phyloP scores from a whole-genome alignment of 1,284 basidiomycete species.

The Athelia psychrophila region DNA sequence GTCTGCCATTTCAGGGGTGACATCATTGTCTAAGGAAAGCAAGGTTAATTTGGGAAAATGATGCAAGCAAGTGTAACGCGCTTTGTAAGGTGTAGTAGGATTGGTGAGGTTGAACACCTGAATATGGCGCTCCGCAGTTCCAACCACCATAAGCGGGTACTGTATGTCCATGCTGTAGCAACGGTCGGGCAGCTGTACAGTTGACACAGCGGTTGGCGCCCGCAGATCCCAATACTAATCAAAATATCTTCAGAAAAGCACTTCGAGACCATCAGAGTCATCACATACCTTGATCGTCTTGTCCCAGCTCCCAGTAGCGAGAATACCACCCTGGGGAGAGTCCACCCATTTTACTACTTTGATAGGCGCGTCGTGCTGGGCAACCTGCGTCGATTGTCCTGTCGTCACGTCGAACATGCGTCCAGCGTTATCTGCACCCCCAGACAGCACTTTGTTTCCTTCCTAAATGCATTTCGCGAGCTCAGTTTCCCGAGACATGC shows the following conservation, averaged over 20 bases:
- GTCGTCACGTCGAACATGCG: conserved; percentile 77
- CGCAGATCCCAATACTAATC: conserved; percentile 90
- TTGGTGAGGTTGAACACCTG: conserved; percentile 87
- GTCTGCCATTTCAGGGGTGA: conserved; percentile 96
- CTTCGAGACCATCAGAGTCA: background rate
- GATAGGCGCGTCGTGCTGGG: conserved; percentile 80
- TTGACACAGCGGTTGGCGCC: conserved; percentile 68
- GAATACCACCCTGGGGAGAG: conserved; percentile 56
- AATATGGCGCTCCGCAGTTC: conserved; percentile 91
- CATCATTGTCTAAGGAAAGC: conserved; percentile 54
- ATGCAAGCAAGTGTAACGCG: conserved; percentile 25
- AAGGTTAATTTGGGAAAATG: background rate
- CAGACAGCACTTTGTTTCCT: conserved; percentile 75
- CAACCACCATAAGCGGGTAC: conserved; percentile 89
- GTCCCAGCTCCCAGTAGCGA: conserved; percentile 90
- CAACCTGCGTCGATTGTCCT: conserved; percentile 67
- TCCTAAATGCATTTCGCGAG: conserved; percentile 41
- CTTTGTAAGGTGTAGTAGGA: conserved; percentile 76
- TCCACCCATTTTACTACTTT: conserved; percentile 74
- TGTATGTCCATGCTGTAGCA: conserved; percentile 87
- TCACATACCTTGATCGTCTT: conserved; percentile 73
- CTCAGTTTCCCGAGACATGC: background rate
- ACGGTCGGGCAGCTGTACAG: conserved; percentile 82
- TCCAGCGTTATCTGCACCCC: conserved; percentile 79
- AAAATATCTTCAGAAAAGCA: background rate